Base-by-base conservation (phyloP, 192 early-diverging fungal species). In the Nowakowskiella sp. region DNA sequence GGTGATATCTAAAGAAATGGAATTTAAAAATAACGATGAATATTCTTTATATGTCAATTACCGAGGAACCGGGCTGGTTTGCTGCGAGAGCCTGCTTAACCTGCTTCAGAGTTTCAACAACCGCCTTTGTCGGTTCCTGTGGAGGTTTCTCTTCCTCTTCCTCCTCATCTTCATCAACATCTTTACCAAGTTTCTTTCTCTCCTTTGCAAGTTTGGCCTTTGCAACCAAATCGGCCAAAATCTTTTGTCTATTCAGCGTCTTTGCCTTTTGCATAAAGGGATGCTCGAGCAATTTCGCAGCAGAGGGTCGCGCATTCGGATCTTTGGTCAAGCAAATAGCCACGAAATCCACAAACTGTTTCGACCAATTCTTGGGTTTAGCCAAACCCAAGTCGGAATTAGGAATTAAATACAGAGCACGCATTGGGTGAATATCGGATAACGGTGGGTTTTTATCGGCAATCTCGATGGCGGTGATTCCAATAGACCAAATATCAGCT, bases 391-490 rank as follows among this genome's bases (percentile, higher is more conserved):
- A 54, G 16, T 73, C 67, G 8, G 60, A 53, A 36, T 59, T 67
- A 22, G 79, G 76, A 54, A 82, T 82, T 32, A 82, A 42, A 27
- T 72, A 62, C 7, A 82, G 62, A 1, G 78, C 80, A 25, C 73
- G 67, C 78, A 82, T 82, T 0, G 80, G 80, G 56, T 82, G 80
- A 44, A 82, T 81, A 42, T 82, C 80, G 32, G 70, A 65, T 10
- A 81, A 61, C 9, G 80, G 80, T 4, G 80, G 80, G 46, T 82
- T 79, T 51, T 81, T 81, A 53, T 82, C 78, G 3, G 80, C 80
- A 32, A 82, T 76, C 62, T 82, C 80, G 42, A 82, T 82, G 6
- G 75, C 75, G 1, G 80, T 82, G 62, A 82, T 82, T 21, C 80
- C 80, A 27, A 82, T 79, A 2, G 70, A 74, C 80, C 80, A 82